Evolutionary conservation across 768 basidiomycete species (phyloP), one percentile per base, ranked within the genome.

Genomic region (Ramaria sp.): DNA sequence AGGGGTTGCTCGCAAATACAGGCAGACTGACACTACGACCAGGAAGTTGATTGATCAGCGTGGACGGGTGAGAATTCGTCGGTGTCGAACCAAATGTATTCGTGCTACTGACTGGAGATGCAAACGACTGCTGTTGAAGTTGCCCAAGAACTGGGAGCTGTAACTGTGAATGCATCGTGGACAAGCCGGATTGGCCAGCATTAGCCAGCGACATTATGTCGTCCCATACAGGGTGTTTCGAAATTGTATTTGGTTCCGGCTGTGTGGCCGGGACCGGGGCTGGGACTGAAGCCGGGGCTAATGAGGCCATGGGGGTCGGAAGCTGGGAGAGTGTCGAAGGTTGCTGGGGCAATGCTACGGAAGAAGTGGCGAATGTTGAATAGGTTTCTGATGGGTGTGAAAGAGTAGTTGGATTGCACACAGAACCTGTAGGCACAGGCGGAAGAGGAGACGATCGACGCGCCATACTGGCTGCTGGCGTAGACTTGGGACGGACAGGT

Each of bases 401-500:
- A 5, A 56, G 27, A 12, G 50, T 44, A 15, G 56, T 43, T 4
- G 57, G 39, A 25, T 9, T n/a, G 15, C 48, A 10, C 9, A 55
- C 20, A 10, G 54, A 7, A 22, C 39, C 18, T 22, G 12, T 44
- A 28, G 39, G 37, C 18, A 37, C 51, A 52, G 8, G 56, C 8
- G 8, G 52, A 38, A 12, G 52, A 24, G 15, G 50, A 12, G 16
- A 59, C 34, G 59, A 47, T 15, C 59, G 57, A 1, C 60, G 48
- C 7, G 52, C 30, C 3, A 22, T 48, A 3, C 57, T 44, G 1
- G 56, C 50, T 8, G 50, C n/a, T 2, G 60, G 62, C 0, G 61
- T 60, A 3, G 66, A 63, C 41, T 60, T 59, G 3, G 65, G 60
- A 7, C 64, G 65, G 3, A 48, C 62, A 36, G 65, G 60, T 47